phyloP scores from a whole-genome alignment of 2,329 filamentous ascomycete genomes.

The Aspergillus niger region DNA sequence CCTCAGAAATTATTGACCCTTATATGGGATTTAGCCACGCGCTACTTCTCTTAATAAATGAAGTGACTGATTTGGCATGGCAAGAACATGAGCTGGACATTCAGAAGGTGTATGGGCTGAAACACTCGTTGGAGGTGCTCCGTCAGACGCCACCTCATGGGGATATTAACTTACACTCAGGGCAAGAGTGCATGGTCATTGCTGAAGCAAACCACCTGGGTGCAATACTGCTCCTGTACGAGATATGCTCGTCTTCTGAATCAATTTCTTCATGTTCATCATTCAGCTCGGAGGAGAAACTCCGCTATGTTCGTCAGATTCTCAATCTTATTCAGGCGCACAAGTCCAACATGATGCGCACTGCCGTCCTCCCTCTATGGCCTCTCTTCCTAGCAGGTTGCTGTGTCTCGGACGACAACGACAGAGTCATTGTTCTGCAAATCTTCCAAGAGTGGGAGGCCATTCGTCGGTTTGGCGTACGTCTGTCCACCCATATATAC shows the following conservation, averaged over 20 bases:
- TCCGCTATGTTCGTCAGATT: background rate
- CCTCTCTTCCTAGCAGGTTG: slow-evolving; percentile 32
- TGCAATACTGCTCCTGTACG: background rate
- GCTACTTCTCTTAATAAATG: background rate
- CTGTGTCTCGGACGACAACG: slow-evolving; percentile 24
- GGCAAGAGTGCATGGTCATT: background rate
- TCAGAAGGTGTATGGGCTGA: background rate
- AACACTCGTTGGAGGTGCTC: background rate
- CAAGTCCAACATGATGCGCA: slow-evolving; percentile 21
- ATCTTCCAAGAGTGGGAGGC: slow-evolving; percentile 26
- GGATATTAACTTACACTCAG: background rate
- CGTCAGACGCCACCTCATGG: background rate
- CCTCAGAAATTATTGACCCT: background rate
- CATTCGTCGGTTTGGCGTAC: slow-evolving; percentile 27
- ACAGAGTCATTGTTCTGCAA: slow-evolving; percentile 25
- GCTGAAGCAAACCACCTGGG: background rate
- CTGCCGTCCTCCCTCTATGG: slow-evolving; percentile 30
- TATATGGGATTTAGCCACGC: background rate
- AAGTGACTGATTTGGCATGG: background rate
- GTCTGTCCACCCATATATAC: background rate
- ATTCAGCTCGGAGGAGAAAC: background rate
- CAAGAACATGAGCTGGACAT: background rate
- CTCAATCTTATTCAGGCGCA: background rate
- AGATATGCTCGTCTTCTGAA: background rate
- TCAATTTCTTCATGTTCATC: background rate